A percentile compares a stretch with the other conserved stretches of the same genome.
Evolutionary conservation across 2,329 filamentous ascomycete species (phyloP).

Genomic region (Pseudogymnoascus sp.): DNA sequence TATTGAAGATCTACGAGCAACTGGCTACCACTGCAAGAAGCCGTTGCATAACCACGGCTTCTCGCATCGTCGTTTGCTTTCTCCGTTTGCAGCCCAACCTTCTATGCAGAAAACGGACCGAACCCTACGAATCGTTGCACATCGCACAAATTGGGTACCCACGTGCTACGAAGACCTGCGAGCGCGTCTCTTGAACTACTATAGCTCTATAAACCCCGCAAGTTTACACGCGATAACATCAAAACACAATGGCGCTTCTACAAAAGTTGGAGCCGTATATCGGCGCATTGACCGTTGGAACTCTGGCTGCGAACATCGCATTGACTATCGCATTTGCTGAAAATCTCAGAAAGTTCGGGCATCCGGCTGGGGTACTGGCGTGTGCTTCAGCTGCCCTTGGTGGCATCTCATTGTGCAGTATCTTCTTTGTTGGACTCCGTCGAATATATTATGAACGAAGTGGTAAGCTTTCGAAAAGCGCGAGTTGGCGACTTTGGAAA

Average conservation of each 20-base stretch:
- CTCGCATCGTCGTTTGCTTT: not conserved
- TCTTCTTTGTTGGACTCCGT: constrained; percentile 21
- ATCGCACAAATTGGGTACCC: not conserved
- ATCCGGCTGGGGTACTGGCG: constrained; percentile 16
- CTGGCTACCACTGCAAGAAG: not conserved
- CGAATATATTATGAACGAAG: constrained; percentile 25
- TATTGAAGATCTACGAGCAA: not conserved
- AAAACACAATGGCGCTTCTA: not conserved
- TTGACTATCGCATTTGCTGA: constrained; percentile 26
- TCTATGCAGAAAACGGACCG: not conserved
- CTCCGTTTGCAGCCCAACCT: not conserved
- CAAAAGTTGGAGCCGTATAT: constrained; percentile 11
- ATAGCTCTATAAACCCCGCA: not conserved
- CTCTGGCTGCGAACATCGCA: constrained; percentile 22
- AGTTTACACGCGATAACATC: not conserved
- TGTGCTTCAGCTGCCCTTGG: constrained; percentile 23
- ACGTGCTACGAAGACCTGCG: not conserved
- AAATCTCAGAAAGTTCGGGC: constrained; percentile 15
- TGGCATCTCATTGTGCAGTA: constrained; percentile 15
- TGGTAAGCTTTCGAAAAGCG: constrained; percentile 21
- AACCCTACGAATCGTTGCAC: not conserved
- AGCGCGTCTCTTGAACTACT: not conserved
- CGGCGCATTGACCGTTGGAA: constrained; percentile 24
- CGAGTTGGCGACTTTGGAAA: constrained; percentile 20
- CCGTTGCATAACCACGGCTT: not conserved